phyloP scores from a whole-genome alignment of 75 land plant species.

The Pinus taeda region DNA sequence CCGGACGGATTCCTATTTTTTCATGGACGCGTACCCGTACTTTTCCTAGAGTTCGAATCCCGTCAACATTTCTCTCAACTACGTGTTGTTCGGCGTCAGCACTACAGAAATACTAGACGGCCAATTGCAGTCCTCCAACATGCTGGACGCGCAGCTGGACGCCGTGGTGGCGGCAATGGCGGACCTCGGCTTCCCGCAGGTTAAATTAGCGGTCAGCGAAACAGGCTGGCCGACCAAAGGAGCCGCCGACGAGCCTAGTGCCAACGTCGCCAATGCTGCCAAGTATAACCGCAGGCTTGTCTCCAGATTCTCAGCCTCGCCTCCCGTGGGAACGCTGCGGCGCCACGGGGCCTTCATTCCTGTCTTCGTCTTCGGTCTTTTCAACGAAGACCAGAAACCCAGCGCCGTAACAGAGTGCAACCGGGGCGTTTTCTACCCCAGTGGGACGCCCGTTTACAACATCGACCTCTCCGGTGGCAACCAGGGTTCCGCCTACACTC shows the following conservation, averaged over 20 bases:
- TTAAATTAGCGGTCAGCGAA: constrained; percentile 63
- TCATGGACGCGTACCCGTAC: constrained; percentile 79
- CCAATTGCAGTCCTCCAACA: constrained; percentile 46
- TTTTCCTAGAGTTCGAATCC: constrained; percentile 49
- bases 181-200: constrained; percentile 54
- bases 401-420: constrained; percentile 57
- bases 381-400: constrained; percentile 69
- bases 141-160: constrained; percentile 90
- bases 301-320: constrained; percentile 37
- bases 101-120: constrained; percentile 36
- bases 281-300: constrained; percentile 61
- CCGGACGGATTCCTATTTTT: constrained; percentile 36
- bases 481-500: no score
- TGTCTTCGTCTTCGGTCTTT: constrained; percentile 64
- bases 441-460: constrained; percentile 62
- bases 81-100: constrained; percentile 48
- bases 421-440: constrained; percentile 68
- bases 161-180: constrained; percentile 72
- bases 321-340: constrained; percentile 55
- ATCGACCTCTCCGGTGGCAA: constrained; percentile 36
- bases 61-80: constrained; percentile 26
- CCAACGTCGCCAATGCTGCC: constrained; percentile 40
- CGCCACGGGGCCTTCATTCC: constrained; percentile 57
- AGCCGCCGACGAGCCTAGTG: constrained; percentile 42
- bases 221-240: constrained; percentile 87